These are phyloP conservation scores for Aspergillus cavernicola DNA, from an alignment of 495 filamentous ascomycete species.

Conservation along the genomic window DNA sequence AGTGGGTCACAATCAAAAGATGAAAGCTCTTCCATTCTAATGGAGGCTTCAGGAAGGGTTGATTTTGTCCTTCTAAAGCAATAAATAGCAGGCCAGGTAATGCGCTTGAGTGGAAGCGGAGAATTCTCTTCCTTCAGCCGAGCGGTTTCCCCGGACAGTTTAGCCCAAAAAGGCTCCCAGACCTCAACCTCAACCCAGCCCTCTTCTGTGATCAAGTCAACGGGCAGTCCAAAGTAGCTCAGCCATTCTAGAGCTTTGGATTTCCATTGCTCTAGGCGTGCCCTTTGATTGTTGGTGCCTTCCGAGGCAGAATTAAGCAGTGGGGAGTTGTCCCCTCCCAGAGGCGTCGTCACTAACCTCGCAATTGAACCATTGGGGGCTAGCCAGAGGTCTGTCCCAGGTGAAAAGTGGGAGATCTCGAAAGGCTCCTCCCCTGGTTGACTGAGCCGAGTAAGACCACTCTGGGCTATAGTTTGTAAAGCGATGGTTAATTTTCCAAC, in stretches of 20 bases:
- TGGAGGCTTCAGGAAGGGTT: slow-evolving; percentile 14
- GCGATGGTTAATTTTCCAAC: slow-evolving; percentile 38
- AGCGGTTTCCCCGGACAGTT: slow-evolving; percentile 36
- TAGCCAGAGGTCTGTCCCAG: slow-evolving; percentile 46
- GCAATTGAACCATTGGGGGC: slow-evolving; percentile 48
- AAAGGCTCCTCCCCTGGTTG: slow-evolving; percentile 21
- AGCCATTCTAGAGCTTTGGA: slow-evolving; percentile 39
- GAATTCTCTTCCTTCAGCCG: slow-evolving; percentile 33
- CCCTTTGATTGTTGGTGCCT: slow-evolving; percentile 10
- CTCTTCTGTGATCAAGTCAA: slow-evolving; percentile 34
- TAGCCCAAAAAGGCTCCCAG: slow-evolving; percentile 45
- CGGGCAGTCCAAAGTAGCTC: slow-evolving; percentile 35
- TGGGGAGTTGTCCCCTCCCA: slow-evolving; percentile 15
- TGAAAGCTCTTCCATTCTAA: slow-evolving; percentile 1
- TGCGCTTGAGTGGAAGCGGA: slow-evolving; percentile 42
- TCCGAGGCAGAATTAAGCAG: slow-evolving; percentile 18
- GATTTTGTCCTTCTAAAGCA: slow-evolving; percentile 39
- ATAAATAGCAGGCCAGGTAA: slow-evolving; percentile 47
- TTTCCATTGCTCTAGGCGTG: slow-evolving; percentile 33
- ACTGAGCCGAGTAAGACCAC: slow-evolving; percentile 34
- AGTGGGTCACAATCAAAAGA: slow-evolving; percentile 52
- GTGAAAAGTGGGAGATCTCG: slow-evolving; percentile 18
- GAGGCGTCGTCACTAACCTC: slow-evolving; percentile 32
- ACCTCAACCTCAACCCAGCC: slow-evolving; percentile 46
- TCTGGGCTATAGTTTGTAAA: slow-evolving; percentile 36